A percentile compares a stretch with the other conserved stretches of the same genome.
These are phyloP conservation scores for Colletotrichum chrysophilum DNA, from an alignment of 2,329 filamentous ascomycete genomes.

Conservation along the genomic window DNA sequence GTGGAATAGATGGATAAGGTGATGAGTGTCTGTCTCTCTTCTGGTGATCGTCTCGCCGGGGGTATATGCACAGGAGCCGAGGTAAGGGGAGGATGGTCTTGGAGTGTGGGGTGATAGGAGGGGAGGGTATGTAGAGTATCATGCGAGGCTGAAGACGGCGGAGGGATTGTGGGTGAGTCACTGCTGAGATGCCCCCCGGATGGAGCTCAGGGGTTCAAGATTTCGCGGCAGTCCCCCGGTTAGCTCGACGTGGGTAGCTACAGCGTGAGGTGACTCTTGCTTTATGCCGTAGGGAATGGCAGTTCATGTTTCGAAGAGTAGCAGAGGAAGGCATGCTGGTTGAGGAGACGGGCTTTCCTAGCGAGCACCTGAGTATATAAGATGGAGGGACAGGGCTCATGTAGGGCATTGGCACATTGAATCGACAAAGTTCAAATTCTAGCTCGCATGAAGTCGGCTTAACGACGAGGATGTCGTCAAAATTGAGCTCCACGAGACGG, in stretches of 20 bases:
- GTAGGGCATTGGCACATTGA: neutral
- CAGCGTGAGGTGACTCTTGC: neutral
- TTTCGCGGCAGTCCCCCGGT: neutral
- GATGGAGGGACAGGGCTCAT: neutral
- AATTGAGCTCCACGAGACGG: neutral
- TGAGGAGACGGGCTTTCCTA: neutral
- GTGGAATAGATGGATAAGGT: neutral
- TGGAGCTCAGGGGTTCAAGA: neutral
- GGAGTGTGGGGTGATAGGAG: neutral
- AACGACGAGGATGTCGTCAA: neutral
- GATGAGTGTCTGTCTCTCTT: neutral
- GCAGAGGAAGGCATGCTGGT: neutral
- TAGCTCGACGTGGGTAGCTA: neutral
- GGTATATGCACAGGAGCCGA: neutral
- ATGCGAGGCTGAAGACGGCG: neutral
- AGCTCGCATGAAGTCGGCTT: neutral
- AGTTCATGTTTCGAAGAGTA: neutral
- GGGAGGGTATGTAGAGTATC: neutral
- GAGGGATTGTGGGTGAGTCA: neutral
- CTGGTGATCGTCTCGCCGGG: neutral
- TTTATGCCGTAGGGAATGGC: neutral
- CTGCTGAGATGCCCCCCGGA: neutral
- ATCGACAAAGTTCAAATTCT: neutral
- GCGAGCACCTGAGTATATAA: neutral
- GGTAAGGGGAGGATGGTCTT: neutral